These are phyloP conservation scores for Zymoseptoria brevis DNA, from an alignment of 2,329 filamentous ascomycete species.

Conservation along the genomic window DNA sequence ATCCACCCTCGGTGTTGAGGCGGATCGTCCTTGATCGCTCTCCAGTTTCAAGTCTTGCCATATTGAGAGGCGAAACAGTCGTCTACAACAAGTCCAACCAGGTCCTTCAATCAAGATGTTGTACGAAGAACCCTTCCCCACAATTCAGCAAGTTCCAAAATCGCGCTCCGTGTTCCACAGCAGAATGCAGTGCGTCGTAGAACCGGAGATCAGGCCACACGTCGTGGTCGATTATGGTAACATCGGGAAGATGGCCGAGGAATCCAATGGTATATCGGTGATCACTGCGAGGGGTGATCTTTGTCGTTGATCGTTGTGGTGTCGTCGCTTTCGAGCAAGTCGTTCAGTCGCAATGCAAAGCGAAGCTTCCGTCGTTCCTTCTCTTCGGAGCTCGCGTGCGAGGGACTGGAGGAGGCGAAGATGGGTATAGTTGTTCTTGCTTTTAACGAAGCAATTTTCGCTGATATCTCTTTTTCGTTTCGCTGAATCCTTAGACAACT, in stretches of 20 bases:
- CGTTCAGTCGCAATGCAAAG: background rate
- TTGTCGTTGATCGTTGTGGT: background rate
- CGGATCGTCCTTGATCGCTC: background rate
- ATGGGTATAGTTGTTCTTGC: background rate
- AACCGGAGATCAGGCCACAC: background rate
- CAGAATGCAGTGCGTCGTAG: background rate
- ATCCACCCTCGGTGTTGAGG: background rate
- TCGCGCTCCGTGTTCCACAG: background rate
- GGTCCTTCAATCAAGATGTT: background rate
- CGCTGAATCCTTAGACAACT: background rate
- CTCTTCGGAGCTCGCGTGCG: background rate
- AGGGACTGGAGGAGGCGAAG: background rate
- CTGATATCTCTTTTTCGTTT: background rate
- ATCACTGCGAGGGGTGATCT: background rate
- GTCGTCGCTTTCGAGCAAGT: background rate
- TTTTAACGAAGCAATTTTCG: background rate
- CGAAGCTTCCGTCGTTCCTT: background rate
- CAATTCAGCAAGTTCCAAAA: background rate
- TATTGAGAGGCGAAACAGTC: background rate
- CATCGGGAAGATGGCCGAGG: background rate
- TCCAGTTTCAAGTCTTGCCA: background rate
- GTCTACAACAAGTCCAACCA: background rate
- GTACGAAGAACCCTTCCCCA: background rate
- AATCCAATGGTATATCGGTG: background rate
- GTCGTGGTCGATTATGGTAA: background rate